A percentile compares a stretch with the other conserved stretches of the same genome.
Conservation (phyloP, 345 rosid species). For the Limnanthes douglasii region DNA sequence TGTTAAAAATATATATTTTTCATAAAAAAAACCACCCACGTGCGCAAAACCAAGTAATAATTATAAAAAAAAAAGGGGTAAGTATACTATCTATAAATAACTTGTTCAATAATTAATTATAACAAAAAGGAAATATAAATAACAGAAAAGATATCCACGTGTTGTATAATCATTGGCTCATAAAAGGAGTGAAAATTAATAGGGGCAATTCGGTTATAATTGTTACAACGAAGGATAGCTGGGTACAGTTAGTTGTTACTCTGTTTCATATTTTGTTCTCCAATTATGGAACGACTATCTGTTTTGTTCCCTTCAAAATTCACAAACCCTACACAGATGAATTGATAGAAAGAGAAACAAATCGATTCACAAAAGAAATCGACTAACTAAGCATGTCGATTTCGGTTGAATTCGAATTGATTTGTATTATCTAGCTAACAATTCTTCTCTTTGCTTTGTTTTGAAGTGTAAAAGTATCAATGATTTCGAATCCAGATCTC, state of each 20-base stretch:
- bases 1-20: too few species aligned
- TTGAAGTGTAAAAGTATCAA: slow-evolving; percentile 9
- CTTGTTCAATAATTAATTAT: too few species aligned
- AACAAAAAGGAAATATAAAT: too few species aligned
- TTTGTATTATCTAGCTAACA: slow-evolving; percentile 1
- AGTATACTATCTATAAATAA: too few species aligned
- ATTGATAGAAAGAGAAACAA: not conserved
- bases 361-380: slow-evolving; percentile 6
- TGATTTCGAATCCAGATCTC: slow-evolving; percentile 49
- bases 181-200: not conserved
- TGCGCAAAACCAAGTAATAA: too few species aligned
- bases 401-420: not conserved
- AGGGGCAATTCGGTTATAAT: not conserved
- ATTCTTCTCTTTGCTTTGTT: slow-evolving; percentile 1
- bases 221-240: not conserved
- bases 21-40: too few species aligned
- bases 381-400: not conserved
- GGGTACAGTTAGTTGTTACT: slow-evolving; percentile 2
- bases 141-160: too few species aligned
- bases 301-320: slow-evolving; percentile 12
- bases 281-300: slow-evolving; percentile 16
- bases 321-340: slow-evolving; percentile 13
- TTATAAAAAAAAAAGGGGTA: too few species aligned
- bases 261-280: slow-evolving; percentile 6
- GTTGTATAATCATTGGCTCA: too few species aligned